Evolutionary conservation across 257 asterid species (phyloP).

Genomic region (Phtheirospermum japonicum): DNA sequence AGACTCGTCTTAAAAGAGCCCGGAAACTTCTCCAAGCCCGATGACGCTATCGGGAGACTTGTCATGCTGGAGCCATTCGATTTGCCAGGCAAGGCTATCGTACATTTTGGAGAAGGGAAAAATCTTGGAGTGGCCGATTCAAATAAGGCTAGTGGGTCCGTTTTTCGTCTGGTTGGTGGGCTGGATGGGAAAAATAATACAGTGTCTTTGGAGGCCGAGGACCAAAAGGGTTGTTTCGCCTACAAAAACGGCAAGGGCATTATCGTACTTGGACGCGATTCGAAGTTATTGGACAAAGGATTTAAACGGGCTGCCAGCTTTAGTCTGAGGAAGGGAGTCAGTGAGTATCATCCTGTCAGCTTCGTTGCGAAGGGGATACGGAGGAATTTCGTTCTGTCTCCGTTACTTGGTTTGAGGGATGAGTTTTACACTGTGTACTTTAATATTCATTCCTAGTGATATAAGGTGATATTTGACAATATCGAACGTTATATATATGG

Average conservation of each 20-base stretch:
- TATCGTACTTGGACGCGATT: no score
- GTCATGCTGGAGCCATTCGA: slow-evolving; percentile 38
- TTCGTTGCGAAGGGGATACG: slow-evolving; percentile 65
- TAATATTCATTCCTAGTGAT: slow-evolving; percentile 31
- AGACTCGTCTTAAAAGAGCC: slow-evolving; percentile 40
- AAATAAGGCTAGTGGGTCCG: slow-evolving; percentile 25
- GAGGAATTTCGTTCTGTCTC: slow-evolving; percentile 56
- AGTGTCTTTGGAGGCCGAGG: slow-evolving; percentile 58
- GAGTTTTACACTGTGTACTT: slow-evolving; percentile 88
- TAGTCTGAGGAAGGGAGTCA: slow-evolving; percentile 44
- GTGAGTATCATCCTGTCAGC: slow-evolving; percentile 74
- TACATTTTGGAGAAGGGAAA: slow-evolving; percentile 51
- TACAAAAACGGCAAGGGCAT: no score
- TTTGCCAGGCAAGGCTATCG: slow-evolving; percentile 56
- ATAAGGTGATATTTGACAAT: no score
- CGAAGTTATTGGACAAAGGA: slow-evolving; percentile 29
- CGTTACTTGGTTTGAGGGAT: slow-evolving; percentile 70
- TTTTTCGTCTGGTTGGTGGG: slow-evolving; percentile 52
- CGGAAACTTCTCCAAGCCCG: slow-evolving; percentile 30
- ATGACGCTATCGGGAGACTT: slow-evolving; percentile 39
- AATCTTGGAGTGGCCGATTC: slow-evolving; percentile 36
- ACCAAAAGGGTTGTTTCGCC: slow-evolving; percentile 49
- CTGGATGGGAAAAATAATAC: slow-evolving; percentile 12
- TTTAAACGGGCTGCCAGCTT: slow-evolving; percentile 61
- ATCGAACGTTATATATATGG: no score